Conservation (phyloP, 192 early-diverging fungal genomes). For the Coemansia erecta region DNA sequence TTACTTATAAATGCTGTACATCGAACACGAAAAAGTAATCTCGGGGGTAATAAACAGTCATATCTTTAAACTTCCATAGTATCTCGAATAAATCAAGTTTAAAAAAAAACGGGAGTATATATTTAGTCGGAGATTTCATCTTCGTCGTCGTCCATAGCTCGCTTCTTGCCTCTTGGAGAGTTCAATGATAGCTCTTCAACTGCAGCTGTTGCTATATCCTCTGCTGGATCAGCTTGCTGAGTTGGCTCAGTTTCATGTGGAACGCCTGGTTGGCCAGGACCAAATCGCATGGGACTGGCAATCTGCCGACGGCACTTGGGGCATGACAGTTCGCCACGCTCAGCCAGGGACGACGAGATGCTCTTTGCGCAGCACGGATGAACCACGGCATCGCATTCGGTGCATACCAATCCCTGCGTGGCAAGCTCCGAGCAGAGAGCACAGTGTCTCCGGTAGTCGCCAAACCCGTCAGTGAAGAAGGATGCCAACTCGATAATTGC, state of each 20-base stretch:
- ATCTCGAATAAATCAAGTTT: not conserved
- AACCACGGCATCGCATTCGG: constrained; percentile 15
- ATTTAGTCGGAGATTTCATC: not conserved
- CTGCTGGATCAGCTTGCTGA: not conserved
- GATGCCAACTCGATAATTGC: constrained; percentile 36
- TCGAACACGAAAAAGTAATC: too few species aligned
- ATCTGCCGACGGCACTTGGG: constrained; percentile 26
- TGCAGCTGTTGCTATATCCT: too few species aligned
- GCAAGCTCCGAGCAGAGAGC: constrained; percentile 39
- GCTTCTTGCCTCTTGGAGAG: not conserved
- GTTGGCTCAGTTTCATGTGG: constrained; percentile 9
- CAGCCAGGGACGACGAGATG: constrained; percentile 6
- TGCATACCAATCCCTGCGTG: constrained; percentile 25
- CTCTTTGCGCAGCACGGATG: constrained; percentile 35
- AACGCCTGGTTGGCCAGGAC: constrained; percentile 25
- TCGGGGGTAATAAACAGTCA: too few species aligned
- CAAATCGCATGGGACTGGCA: constrained; percentile 13
- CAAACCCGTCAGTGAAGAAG: constrained; percentile 22
- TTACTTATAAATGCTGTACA: too few species aligned
- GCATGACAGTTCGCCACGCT: constrained; percentile 10
- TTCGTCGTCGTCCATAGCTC: not conserved
- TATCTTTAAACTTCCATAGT: too few species aligned
- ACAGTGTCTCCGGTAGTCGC: constrained; percentile 27
- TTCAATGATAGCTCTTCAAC: not conserved
- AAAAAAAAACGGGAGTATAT: not conserved